Evolutionary conservation across 345 rosid genomes (phyloP), one percentile per base, ranked within the genome.

Genomic region (Brassica juncea): DNA sequence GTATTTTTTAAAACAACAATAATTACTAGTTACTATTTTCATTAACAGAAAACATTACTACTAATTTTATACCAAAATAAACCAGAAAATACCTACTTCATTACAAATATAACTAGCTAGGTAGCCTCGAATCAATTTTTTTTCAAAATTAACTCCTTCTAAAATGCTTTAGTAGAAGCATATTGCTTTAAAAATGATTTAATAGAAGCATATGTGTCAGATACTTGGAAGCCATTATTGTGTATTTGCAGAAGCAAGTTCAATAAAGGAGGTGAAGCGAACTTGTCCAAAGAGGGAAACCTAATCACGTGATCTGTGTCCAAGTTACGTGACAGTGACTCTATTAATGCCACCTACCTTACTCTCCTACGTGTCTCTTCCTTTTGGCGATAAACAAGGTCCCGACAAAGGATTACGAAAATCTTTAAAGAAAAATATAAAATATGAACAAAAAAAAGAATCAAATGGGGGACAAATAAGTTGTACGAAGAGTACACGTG

Each of bases 401-500:
- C 72, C 60, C 81, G 72, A 78, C 81, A 64, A 65, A 21, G 34
- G 4, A 14, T 12, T 76, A 15, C 5, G 54, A 72, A 72, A 6
- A 54, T 66, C 28, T 55, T 3, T 14, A 12, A 77, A 23, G 8
- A 28, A 35, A 14, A 59, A 8, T 25, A 63, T 62, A 61, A 72
- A 6, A 15, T 28, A 0, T 12, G 23, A 57, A 57, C 15, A 66
- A 21, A 44, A 28, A 54, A 19, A 66, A 55, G 5, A 72, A 72
- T 42, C 3, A 10, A 16, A 2, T 34, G 68, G 66, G 62, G 74
- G 23, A 47, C 15, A n/a, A 49, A 57, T 25, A 28, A 54, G 12
- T 61, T 52, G 83, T 80, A 80, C 83, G 72, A 69, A 80, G 70
- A 63, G 67, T 75, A 74, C 83, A 75, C 83, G 83, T 80, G 83